These are phyloP conservation scores for Paxillus ammoniavirescens DNA, from an alignment of 768 basidiomycete genomes.

Conservation along the genomic window DNA sequence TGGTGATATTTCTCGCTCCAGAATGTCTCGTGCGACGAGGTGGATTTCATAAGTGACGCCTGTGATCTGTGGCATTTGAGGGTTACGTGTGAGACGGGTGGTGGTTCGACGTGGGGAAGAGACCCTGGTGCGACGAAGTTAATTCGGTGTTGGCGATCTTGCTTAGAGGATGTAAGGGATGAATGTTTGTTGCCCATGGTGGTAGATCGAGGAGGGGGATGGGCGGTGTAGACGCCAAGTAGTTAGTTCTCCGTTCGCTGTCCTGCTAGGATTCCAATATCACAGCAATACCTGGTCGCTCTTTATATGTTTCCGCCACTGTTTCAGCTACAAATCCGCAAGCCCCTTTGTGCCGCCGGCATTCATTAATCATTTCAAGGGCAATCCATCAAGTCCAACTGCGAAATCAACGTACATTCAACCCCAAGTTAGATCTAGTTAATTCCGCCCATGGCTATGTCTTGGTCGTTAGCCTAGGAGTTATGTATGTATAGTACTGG, in stretches of 20 bases:
- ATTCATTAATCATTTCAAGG: not conserved
- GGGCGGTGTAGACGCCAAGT: not conserved
- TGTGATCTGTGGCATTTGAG: constrained; percentile 39
- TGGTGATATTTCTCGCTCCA: constrained; percentile 28
- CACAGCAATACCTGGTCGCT: not conserved
- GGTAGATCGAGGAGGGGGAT: not conserved
- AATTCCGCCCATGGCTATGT: not conserved
- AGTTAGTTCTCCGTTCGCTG: not conserved
- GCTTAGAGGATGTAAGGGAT: constrained; percentile 17
- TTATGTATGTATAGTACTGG: too few relatives aligned
- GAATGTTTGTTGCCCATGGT: constrained; percentile 33
- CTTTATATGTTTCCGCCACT: not conserved
- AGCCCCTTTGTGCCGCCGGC: not conserved
- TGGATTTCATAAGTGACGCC: constrained; percentile 34
- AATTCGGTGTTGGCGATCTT: constrained; percentile 4
- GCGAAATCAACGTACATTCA: too few relatives aligned
- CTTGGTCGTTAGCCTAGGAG: not conserved
- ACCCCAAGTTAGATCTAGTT: not conserved
- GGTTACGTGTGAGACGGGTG: constrained; percentile 34
- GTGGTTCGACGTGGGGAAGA: constrained; percentile 3
- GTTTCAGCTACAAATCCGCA: not conserved
- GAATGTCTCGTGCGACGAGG: constrained; percentile 41
- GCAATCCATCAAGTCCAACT: not conserved
- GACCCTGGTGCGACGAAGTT: constrained; percentile 1
- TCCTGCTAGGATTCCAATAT: not conserved